phyloP scores from a whole-genome alignment of 78 protist genomes.

The slime mould (Dictyostelium discoideum) region DNA sequence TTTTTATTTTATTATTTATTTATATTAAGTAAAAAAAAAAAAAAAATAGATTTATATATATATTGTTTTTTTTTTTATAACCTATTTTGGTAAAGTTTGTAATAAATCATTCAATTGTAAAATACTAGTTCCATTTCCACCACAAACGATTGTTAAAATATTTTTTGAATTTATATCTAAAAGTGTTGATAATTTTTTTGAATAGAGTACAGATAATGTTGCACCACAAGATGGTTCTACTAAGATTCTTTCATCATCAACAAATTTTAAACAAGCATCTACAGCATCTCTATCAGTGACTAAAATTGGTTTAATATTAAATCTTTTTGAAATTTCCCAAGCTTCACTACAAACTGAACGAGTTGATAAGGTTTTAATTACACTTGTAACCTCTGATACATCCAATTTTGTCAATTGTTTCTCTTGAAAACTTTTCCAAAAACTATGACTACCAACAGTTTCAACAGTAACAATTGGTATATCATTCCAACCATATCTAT shows the following conservation, averaged over 20 bases:
- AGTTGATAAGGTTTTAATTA: constrained; percentile 47
- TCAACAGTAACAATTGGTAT: constrained; percentile 69
- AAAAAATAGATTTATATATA: too few species aligned
- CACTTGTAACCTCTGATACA: not conserved
- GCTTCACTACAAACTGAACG: constrained; percentile 67
- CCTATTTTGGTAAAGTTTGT: not conserved
- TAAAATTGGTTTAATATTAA: constrained; percentile 19
- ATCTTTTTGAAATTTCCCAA: constrained; percentile 10
- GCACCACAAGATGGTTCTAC: constrained; percentile 88
- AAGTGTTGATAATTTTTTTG: not conserved
- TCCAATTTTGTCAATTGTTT: constrained; percentile 5
- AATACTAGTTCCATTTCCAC: constrained; percentile 60
- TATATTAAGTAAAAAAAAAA: not conserved
- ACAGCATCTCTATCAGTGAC: constrained; percentile 80
- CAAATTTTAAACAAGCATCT: constrained; percentile 65
- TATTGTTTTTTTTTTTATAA: not conserved
- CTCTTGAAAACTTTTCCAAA: constrained; percentile 15
- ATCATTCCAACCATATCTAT: constrained; percentile 77
- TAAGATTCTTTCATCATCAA: constrained; percentile 66
- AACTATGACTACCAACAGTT: constrained; percentile 73
- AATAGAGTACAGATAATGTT: constrained; percentile 37
- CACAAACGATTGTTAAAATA: constrained; percentile 65
- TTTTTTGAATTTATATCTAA: constrained; percentile 47
- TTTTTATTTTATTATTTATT: not conserved
- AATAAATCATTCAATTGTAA: not conserved